phyloP scores from a whole-genome alignment of 768 basidiomycete genomes.

The Auriculariales sp. region DNA sequence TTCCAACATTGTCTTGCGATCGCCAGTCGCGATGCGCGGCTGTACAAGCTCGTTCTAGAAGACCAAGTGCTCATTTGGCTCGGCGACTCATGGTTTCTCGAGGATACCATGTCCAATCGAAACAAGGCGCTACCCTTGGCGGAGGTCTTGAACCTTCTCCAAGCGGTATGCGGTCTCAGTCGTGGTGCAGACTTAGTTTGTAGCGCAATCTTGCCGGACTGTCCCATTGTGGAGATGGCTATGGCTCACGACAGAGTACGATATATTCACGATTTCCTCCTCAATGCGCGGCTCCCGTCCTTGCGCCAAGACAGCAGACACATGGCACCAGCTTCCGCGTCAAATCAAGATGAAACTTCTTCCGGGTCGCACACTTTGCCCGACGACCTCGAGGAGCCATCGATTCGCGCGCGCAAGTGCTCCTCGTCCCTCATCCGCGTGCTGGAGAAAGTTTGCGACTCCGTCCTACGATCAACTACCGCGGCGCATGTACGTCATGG shows the following conservation, averaged over 20 bases:
- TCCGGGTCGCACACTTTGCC: too few relatives aligned
- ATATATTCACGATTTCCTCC: slow-evolving; percentile 57
- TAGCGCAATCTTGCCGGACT: slow-evolving; percentile 54
- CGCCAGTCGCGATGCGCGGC: slow-evolving; percentile 64
- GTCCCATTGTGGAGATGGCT: slow-evolving; percentile 44
- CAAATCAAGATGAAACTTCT: slow-evolving; percentile 5
- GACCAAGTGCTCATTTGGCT: slow-evolving; percentile 80
- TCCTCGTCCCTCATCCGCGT: slow-evolving; percentile 49
- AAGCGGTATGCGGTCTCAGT: slow-evolving; percentile 42
- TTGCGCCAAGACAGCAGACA: slow-evolving; percentile 14
- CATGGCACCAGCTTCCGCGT: slow-evolving; percentile 7
- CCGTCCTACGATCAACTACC: slow-evolving; percentile 13
- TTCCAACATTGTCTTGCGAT: slow-evolving; percentile 52
- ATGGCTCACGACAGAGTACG: slow-evolving; percentile 40
- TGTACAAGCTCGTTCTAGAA: slow-evolving; percentile 77
- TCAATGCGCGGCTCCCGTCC: slow-evolving; percentile 46
- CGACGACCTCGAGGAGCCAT: slow-evolving; percentile 18
- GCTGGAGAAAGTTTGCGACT: slow-evolving; percentile 43
- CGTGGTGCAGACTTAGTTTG: slow-evolving; percentile 28
- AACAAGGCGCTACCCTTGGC: slow-evolving; percentile 12
- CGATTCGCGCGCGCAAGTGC: slow-evolving; percentile 44
- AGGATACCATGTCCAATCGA: slow-evolving; percentile 22
- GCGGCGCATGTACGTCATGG: slow-evolving; percentile 51
- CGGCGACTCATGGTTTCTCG: slow-evolving; percentile 48
- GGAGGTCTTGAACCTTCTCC: slow-evolving; percentile 52